Percentiles rank a stretch among this genome's conserved stretches.
Conservation (phyloP, 1,284 basidiomycete genomes). For the Cutaneotrichosporon arboriforme region DNA sequence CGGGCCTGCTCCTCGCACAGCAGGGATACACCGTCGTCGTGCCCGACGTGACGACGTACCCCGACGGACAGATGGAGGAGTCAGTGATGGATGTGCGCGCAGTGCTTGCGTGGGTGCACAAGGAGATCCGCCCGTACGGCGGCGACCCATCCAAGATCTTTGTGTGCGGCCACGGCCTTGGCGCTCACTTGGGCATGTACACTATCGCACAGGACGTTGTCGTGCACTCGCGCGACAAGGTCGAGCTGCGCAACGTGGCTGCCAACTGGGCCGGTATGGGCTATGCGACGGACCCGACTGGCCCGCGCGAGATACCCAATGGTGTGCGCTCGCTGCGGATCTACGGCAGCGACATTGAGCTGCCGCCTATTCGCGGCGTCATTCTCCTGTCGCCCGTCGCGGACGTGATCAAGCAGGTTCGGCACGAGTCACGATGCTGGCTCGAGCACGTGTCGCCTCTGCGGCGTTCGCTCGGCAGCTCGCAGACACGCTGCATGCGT, state of each 20-base stretch:
- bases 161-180: constrained; percentile 44
- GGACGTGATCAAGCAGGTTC: constrained; percentile 47
- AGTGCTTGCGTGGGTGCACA: constrained; percentile 18
- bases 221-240: constrained; percentile 23
- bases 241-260: constrained; percentile 19
- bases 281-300: background rate
- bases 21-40: constrained; percentile 28
- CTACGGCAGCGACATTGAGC: constrained; percentile 40
- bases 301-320: constrained; percentile 17
- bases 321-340: constrained; percentile 31
- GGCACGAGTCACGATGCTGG: constrained; percentile 38
- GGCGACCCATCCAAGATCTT: constrained; percentile 43
- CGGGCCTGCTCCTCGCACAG: constrained; percentile 21
- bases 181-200: constrained; percentile 44
- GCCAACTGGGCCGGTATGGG: constrained; percentile 12
- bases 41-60: constrained; percentile 26
- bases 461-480: constrained; percentile 41
- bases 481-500: constrained; percentile 44
- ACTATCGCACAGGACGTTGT: constrained; percentile 33
- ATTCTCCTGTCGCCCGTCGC: constrained; percentile 45
- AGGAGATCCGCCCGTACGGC: constrained; percentile 23
- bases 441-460: constrained; percentile 46
- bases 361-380: constrained; percentile 42
- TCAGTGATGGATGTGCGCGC: constrained; percentile 22
- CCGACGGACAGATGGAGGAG: constrained; percentile 17